phyloP scores from a whole-genome alignment of 352 stramenopile genomes.

The Phytophthora pseudosyringae region DNA sequence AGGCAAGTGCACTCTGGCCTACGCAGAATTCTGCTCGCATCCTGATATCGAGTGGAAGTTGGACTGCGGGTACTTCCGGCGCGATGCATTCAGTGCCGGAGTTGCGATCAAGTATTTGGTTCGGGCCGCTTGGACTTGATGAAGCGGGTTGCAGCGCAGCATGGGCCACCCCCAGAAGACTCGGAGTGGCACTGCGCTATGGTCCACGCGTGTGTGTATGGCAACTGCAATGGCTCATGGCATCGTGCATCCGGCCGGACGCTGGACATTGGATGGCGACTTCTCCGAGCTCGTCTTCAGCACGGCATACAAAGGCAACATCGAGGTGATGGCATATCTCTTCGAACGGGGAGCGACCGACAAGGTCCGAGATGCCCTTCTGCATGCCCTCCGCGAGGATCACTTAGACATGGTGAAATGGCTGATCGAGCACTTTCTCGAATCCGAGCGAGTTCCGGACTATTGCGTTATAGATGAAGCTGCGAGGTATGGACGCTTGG shows the following conservation, averaged over 20 bases:
- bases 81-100: constrained; percentile 10
- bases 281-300: constrained; percentile 23
- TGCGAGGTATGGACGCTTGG: constrained; percentile 19
- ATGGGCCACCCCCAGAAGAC: constrained; percentile 9
- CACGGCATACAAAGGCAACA: constrained; percentile 6
- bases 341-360: constrained; percentile 17
- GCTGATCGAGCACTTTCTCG: constrained; percentile 19
- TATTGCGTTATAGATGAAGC: constrained; percentile 31
- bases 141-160: constrained; percentile 15
- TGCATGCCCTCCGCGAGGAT: constrained; percentile 13
- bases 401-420: constrained; percentile 22
- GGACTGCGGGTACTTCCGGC: constrained; percentile 18
- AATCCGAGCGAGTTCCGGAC: constrained; percentile 16
- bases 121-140: constrained; percentile 23
- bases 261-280: constrained; percentile 15
- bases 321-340: constrained; percentile 19
- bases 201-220: constrained; percentile 21
- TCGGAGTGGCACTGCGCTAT: constrained; percentile 22
- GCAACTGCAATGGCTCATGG: constrained; percentile 28
- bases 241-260: constrained; percentile 21
- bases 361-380: constrained; percentile 12
- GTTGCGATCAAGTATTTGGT: constrained; percentile 21
- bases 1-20: constrained; percentile 24
- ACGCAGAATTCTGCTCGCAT: constrained; percentile 18
- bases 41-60: constrained; percentile 25